Conservation (phyloP, 495 filamentous ascomycete genomes). For the Hyaloscypha variabilis region DNA sequence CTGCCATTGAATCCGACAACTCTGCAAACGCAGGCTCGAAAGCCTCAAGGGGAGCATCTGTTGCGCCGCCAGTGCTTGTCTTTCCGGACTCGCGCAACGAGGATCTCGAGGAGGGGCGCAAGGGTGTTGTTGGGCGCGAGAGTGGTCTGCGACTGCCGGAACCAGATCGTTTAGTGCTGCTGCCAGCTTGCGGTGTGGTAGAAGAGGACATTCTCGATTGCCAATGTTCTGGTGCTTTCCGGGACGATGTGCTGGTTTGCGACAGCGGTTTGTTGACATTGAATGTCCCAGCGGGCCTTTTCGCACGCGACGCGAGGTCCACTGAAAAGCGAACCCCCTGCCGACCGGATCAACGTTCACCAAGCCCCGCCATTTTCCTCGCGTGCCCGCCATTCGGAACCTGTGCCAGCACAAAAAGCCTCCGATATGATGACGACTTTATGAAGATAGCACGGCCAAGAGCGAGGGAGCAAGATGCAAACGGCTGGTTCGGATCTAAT, state of each 20-base stretch:
- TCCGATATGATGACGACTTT: slow-evolving; percentile 11
- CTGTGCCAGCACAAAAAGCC: slow-evolving; percentile 4
- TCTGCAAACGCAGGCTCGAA: slow-evolving; percentile 92
- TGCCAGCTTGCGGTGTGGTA: slow-evolving; percentile 28
- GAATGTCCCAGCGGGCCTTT: background rate
- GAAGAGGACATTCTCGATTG: slow-evolving; percentile 24
- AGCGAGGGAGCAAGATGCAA: background rate
- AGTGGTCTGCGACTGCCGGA: slow-evolving; percentile 27
- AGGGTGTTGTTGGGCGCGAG: slow-evolving; percentile 89
- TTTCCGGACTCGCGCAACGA: slow-evolving; percentile 73
- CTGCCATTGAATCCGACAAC: slow-evolving; percentile 90
- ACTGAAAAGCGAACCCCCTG: background rate
- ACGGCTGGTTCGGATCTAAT: slow-evolving; percentile 9
- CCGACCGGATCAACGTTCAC: background rate
- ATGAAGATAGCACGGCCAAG: background rate
- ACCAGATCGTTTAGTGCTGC: slow-evolving; percentile 27
- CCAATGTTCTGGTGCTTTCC: background rate
- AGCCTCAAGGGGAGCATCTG: slow-evolving; percentile 73
- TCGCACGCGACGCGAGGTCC: slow-evolving; percentile 1
- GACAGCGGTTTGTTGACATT: slow-evolving; percentile 11
- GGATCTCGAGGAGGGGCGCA: slow-evolving; percentile 87
- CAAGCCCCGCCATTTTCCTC: slow-evolving; percentile 4
- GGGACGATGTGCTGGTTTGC: background rate
- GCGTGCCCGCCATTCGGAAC: background rate
- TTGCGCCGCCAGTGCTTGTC: slow-evolving; percentile 56